Evolutionary conservation across 139 green algal species (phyloP), one percentile per base, ranked within the genome.

Genomic region (Pycnococcus provasolii): DNA sequence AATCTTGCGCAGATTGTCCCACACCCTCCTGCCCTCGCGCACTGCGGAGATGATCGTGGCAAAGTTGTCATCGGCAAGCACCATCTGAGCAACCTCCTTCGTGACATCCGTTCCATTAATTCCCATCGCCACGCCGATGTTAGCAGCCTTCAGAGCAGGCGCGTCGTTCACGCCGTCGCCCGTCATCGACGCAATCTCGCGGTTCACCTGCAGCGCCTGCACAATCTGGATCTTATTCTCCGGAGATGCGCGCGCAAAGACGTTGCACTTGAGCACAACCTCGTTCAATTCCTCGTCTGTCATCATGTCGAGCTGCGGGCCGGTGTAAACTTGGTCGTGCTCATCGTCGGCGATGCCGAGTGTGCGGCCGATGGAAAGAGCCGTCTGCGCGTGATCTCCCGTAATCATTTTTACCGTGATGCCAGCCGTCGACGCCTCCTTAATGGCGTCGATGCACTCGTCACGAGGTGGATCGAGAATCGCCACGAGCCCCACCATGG

Each of bases 121-220:
- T 61, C 91, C 91, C 91, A 97, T 97, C 46, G 89, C 87, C 52
- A 98, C 81, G 40, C 92, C 92, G 11, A 98, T 93, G 68, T 97
- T 86, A 2, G 81, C 84, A 79, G 94, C 87, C 76, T 95, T 95
- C 40, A 96, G 87, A 0, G 86, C 90, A 6, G 90, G 90, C 1
- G 89, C 89, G 64, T 95, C 88, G 71, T 96, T 96, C 50, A 26
- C 26, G 26, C 91, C 90, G 73, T 96, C 90, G 5, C 90, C 90
- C 1, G 90, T 96, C 42, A 96, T 90, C 1, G 90, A 90, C 68
- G 95, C 91, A n/a, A 97, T 85, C 70, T 97, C 90, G 8, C 90
- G 88, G 26, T 26, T 76, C 68, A 97, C 91, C 79, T 91, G 78
- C 58, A 96, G 64, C 7, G 55, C 62, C 15, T 86, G 89, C 68